Evolutionary conservation across 108 stramenopile genomes (phyloP), one percentile per base, ranked within the genome.

Genomic region (Bacterosira constricta): DNA sequence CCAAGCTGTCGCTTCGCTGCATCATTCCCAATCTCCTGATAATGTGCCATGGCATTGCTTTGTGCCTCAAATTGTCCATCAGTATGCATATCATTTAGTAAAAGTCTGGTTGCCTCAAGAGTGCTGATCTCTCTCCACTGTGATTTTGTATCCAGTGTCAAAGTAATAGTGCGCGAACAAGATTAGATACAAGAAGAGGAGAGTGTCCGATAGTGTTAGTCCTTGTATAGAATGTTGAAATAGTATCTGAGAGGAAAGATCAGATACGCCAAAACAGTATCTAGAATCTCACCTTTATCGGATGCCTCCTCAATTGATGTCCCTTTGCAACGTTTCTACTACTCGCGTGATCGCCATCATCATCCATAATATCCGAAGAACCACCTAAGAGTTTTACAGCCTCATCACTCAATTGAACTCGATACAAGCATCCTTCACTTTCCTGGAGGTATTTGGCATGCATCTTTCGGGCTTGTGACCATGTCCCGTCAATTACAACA

Each of bases 401-500:
- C 13, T 70, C 73, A 58, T 62, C 51, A 17, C 82, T 86, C 46
- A 90, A 56, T 56, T 85, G 75, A 20, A 90, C 84, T n/a, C 73
- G 42, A 51, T 56, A 58, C 47, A 75, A 53, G 15, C 38, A 31
- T 29, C 47, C 73, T 15, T 51, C 32, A 32, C 52, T 52, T 17
- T 12, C 20, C 32, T 59, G 45, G 39, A 75, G 66, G 36, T 75
- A 66, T 29, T 64, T 73, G 18, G 65, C 55, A 55, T 88, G 71
- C 45, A 91, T 73, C 58, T 86, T 85, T 17, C 86, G 69, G 2
- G 90, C 90, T 66, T 91, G 90, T 21, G 62, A 35, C 90, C 90
- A 91, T 13, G 76, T 91, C 17, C 90, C 90, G 72, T 91, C 90
- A 35, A 91, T 72, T 6, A 91, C 86, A 25, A 90, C 66, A 5